phyloP scores from a whole-genome alignment of 345 rosid species.

The Salix caprea region DNA sequence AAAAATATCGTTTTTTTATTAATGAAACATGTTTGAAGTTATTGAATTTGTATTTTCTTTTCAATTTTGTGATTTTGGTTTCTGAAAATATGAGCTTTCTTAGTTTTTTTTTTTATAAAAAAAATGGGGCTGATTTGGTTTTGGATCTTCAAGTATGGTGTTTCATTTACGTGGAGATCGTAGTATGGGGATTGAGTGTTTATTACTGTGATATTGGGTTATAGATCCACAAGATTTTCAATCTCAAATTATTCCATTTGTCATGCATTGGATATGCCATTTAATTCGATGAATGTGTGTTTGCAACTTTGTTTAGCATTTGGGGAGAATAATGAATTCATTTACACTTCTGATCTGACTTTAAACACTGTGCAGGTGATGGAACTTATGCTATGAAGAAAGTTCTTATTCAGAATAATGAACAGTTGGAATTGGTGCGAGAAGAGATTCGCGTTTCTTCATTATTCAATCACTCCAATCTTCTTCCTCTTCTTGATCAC shows the following conservation, averaged over 20 bases:
- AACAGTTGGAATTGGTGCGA: slow-evolving; percentile 81
- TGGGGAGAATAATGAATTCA: background rate
- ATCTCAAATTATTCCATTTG: background rate
- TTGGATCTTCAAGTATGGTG: background rate
- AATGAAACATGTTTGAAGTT: background rate
- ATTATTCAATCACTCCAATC: slow-evolving; percentile 72
- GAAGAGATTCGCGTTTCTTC: slow-evolving; percentile 95
- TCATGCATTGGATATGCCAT: background rate
- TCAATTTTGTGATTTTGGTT: too few relatives aligned
- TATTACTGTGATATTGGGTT: background rate
- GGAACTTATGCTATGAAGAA: slow-evolving; percentile 97
- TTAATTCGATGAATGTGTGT: background rate
- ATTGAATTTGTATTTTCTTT: background rate
- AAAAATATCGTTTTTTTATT: background rate
- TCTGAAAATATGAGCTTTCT: too few relatives aligned
- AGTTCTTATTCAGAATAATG: slow-evolving; percentile 82
- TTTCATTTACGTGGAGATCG: background rate
- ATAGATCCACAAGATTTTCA: background rate
- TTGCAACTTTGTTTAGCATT: background rate
- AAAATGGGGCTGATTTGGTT: background rate
- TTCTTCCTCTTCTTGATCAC: slow-evolving; percentile 96
- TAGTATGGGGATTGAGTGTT: background rate
- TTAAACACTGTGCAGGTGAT: slow-evolving; percentile 47
- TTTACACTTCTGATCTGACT: background rate
- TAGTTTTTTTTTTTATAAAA: too few relatives aligned